Evolutionary conservation across 2,329 filamentous ascomycete species (phyloP), one percentile per base, ranked within the genome.

Genomic region (Magnaporthiopsis rhizophila): DNA sequence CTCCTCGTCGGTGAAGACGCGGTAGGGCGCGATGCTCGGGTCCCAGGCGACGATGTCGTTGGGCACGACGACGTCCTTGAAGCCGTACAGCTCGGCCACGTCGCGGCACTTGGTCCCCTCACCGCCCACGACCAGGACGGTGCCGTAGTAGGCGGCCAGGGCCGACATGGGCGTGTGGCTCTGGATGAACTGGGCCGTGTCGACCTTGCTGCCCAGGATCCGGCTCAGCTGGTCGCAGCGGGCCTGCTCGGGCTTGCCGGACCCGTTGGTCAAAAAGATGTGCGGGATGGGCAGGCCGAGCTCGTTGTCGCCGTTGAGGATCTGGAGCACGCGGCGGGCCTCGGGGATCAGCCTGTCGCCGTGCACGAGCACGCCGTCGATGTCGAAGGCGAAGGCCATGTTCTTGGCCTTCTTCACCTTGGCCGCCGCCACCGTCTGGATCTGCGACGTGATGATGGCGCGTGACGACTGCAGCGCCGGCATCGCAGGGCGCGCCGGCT

Each of bases 341-440:
- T 90, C 83, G 58, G 86, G 86, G 67, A 91, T 90, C 65, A 89
- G 77, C 65, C 87, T 81, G 76, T 89, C 87, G 71, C 88, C 88
- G 75, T 90, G 88, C 65, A 90, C 88, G 30, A 91, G 80, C 65
- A 92, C 89, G 79, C 89, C 89, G 70, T 92, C 90, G 66, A 89
- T 88, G 75, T 92, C 90, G 68, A 92, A 93, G 71, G 88, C 89
- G 68, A 92, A 92, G 8, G 88, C 87, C 88, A 92, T 91, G 78
- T 91, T 87, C 82, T 91, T 91, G 65, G 88, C 89, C 65, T 83
- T 82, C 36, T 77, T 77, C 21, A 89, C 88, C 78, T 89, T 90
- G 69, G 87, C 83, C 65, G 82, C 76, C 69, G 83, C 81, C 68
- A 91, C 79, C 67, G 87, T 85, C 77, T 92, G 89, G 26, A 90